Evolutionary conservation across 768 basidiomycete genomes (phyloP).

Genomic region (Tricholoma sp.): DNA sequence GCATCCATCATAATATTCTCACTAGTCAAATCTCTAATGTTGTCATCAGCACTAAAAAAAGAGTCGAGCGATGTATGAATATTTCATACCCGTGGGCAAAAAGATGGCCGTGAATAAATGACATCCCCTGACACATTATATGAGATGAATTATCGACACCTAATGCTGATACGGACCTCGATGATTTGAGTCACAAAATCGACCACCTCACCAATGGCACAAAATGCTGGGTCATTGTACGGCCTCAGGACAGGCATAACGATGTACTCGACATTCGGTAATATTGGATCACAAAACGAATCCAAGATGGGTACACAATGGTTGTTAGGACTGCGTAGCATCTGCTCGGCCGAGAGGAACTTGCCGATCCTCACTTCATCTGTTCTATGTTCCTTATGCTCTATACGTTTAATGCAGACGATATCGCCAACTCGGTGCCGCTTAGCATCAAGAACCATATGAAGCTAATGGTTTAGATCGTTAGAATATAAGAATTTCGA

Average conservation of each 20-base stretch:
- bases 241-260: constrained; percentile 34
- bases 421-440: not conserved
- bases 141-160: too few relatives aligned
- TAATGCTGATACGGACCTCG: constrained; percentile 1
- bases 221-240: constrained; percentile 29
- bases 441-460: not conserved
- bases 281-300: constrained; percentile 10
- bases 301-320: not conserved
- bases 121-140: constrained; percentile 17
- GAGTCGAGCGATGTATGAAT: not conserved
- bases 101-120: constrained; percentile 25
- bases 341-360: constrained; percentile 6
- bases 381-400: not conserved
- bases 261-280: constrained; percentile 12
- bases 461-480: not conserved
- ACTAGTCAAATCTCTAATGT: constrained; percentile 19
- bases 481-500: too few relatives aligned
- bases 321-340: constrained; percentile 1
- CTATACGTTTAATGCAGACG: constrained; percentile 10
- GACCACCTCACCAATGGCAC: constrained; percentile 20
- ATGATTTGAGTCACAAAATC: constrained; percentile 27
- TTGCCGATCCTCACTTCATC: constrained; percentile 7
- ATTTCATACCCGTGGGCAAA: constrained; percentile 22
- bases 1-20: constrained; percentile 8
- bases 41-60: not conserved